phyloP scores from a whole-genome alignment of 2,329 filamentous ascomycete genomes.

The Fusarium odoratissimum region DNA sequence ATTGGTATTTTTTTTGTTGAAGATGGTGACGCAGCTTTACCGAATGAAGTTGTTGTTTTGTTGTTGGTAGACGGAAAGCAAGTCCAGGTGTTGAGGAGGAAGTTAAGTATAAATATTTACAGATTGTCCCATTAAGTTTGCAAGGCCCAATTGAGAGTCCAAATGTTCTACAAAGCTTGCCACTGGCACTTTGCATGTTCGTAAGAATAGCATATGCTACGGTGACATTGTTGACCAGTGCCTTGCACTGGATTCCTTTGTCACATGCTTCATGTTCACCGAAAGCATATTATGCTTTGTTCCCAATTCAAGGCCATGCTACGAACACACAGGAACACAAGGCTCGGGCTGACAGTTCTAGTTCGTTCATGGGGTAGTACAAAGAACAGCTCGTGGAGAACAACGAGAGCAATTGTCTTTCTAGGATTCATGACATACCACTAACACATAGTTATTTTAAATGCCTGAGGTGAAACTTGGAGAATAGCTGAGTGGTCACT shows the following conservation, averaged over 20 bases:
- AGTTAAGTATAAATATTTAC: background rate
- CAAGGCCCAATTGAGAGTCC: rapidly evolving
- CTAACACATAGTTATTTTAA: rapidly evolving
- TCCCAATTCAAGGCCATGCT: rapidly evolving
- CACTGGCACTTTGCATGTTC: background rate
- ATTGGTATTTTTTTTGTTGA: background rate
- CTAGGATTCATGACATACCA: rapidly evolving
- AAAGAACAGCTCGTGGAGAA: background rate
- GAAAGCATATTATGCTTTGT: rapidly evolving
- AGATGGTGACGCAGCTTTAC: background rate
- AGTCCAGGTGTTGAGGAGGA: background rate
- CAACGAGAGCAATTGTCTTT: background rate
- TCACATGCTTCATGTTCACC: background rate
- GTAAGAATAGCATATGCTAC: rapidly evolving
- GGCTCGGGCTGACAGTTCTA: rapidly evolving
- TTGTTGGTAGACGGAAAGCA: background rate
- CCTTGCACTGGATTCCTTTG: background rate
- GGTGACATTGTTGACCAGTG: background rate
- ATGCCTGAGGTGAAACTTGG: rapidly evolving
- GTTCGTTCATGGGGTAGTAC: rapidly evolving
- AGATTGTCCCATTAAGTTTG: rapidly evolving
- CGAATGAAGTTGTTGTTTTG: background rate
- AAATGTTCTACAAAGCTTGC: background rate
- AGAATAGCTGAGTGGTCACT: rapidly evolving
- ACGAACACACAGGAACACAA: rapidly evolving